phyloP scores from a whole-genome alignment of 2,329 filamentous ascomycete species.

The Dothistroma septosporum region DNA sequence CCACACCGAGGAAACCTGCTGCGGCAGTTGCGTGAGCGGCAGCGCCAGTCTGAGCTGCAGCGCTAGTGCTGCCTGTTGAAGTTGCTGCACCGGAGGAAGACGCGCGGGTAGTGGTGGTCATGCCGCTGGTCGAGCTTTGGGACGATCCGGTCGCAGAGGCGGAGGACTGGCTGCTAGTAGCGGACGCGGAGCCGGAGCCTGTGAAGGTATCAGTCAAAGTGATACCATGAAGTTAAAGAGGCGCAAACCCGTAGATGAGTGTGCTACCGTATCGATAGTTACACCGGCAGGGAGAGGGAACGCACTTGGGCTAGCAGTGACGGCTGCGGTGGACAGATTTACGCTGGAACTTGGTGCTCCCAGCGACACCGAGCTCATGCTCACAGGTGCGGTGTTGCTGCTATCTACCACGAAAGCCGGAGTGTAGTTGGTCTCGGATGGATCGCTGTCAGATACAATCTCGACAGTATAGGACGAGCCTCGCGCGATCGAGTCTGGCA shows the following conservation, averaged over 20 bases:
- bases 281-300: constrained; percentile 8
- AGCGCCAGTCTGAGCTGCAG: constrained; percentile 9
- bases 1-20: constrained; percentile 25
- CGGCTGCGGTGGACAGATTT: constrained; percentile 22
- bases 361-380: constrained; percentile 28
- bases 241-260: constrained; percentile 1
- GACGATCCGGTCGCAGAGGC: constrained; percentile 5
- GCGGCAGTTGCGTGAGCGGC: constrained; percentile 25
- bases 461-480: constrained; percentile 51
- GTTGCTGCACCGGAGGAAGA: neutral
- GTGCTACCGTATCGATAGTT: constrained; percentile 9
- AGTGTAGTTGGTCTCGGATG: constrained; percentile 48
- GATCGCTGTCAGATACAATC: constrained; percentile 48
- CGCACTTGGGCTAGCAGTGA: constrained; percentile 26
- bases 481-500: constrained; percentile 39
- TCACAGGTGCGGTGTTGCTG: constrained; percentile 35
- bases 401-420: constrained; percentile 50
- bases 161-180: constrained; percentile 7
- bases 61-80: constrained; percentile 4
- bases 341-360: constrained; percentile 31
- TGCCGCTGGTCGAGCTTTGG: constrained; percentile 1
- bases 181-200: constrained; percentile 5
- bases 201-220: neutral
- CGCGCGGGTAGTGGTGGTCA: constrained; percentile 1
- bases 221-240: neutral